These are phyloP conservation scores for Xylariaceae sp. DNA, from an alignment of 2,329 filamentous ascomycete genomes.

Conservation along the genomic window DNA sequence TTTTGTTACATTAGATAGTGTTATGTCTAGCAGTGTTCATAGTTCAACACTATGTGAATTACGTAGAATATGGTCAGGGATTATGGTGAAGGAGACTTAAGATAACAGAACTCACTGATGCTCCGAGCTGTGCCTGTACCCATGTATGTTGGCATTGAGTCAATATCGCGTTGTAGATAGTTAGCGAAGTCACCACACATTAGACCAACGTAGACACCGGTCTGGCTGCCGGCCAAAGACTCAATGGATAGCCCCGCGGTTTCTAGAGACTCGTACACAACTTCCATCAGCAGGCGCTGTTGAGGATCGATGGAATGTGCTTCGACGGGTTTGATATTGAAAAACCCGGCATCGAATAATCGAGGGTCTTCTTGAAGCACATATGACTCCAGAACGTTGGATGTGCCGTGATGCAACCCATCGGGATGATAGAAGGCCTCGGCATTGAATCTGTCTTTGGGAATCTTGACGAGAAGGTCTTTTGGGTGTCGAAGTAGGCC, in stretches of 20 bases:
- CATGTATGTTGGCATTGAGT: neutral
- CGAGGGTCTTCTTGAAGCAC: neutral
- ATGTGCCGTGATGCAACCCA: slow-evolving; percentile 2
- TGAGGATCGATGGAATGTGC: neutral
- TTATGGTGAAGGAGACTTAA: too few species aligned
- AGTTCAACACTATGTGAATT: too few species aligned
- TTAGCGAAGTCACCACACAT: neutral
- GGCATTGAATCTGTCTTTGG: neutral
- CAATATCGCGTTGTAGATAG: neutral
- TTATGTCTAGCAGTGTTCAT: too few species aligned
- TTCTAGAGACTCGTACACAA: neutral
- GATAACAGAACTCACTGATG: too few species aligned
- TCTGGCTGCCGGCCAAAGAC: neutral
- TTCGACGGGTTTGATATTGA: neutral
- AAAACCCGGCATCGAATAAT: neutral
- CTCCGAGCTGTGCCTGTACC: neutral
- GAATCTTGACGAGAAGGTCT: neutral
- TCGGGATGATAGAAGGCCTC: neutral
- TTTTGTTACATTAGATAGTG: too few species aligned
- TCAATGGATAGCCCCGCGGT: neutral
- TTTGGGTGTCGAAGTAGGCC: neutral
- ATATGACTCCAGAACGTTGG: too few species aligned
- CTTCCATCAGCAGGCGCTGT: neutral
- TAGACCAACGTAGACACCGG: neutral
- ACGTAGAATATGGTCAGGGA: too few species aligned